These are phyloP conservation scores for Geotrichum fermentans DNA, from an alignment of 1,139 yeast species.

Conservation along the genomic window DNA sequence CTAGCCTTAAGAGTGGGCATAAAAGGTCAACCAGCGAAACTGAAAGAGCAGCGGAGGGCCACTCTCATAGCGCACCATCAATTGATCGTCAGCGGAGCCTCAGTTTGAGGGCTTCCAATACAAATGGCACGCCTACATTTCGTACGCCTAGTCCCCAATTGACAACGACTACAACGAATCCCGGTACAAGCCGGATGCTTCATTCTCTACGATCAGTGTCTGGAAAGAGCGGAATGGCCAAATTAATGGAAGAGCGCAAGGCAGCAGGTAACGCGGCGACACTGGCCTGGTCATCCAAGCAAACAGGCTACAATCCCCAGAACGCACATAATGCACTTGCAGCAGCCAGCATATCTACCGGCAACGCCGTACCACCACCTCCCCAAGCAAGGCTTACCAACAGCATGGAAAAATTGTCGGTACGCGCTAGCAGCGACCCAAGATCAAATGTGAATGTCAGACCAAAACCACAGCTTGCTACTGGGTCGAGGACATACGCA, in stretches of 20 bases:
- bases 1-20: background rate
- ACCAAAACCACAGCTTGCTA: background rate
- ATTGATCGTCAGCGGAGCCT: constrained; percentile 4
- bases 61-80: constrained; percentile 16
- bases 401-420: background rate
- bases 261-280: constrained; percentile 30
- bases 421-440: background rate
- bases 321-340: constrained; percentile 13
- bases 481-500: no score
- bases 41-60: constrained; percentile 5
- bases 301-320: background rate
- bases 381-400: background rate
- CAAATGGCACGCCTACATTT: constrained; percentile 8
- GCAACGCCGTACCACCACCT: background rate
- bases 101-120: background rate
- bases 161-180: background rate
- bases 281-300: constrained; percentile 27
- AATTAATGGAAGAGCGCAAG: constrained; percentile 21
- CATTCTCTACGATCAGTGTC: constrained; percentile 27
- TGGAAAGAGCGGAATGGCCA: constrained; percentile 24
- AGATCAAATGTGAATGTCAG: background rate
- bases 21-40: constrained; percentile 5
- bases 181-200: constrained; percentile 23
- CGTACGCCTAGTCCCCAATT: constrained; percentile 8
- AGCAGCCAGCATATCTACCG: constrained; percentile 15